phyloP scores from a whole-genome alignment of 768 basidiomycete genomes.

The Lactarius psammicola region DNA sequence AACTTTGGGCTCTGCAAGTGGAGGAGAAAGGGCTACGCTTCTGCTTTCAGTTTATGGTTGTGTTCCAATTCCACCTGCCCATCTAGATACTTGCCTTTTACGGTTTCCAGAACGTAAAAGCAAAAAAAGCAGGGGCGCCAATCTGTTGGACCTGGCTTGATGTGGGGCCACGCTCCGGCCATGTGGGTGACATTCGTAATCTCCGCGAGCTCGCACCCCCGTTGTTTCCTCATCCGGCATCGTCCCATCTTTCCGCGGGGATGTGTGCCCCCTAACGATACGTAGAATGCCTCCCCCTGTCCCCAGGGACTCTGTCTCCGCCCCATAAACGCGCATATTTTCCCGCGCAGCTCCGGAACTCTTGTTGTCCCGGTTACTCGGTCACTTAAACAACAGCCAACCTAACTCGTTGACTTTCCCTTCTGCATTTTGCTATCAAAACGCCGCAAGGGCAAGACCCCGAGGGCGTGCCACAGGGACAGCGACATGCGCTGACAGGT shows the following conservation, averaged over 20 bases:
- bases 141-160: conserved; percentile 5
- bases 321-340: background rate
- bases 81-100: conserved; percentile 18
- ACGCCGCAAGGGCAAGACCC: background rate
- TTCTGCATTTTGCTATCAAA: background rate
- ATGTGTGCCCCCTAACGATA: background rate
- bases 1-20: background rate
- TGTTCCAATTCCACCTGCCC: background rate
- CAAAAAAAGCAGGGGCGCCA: background rate
- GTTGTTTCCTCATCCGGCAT: background rate
- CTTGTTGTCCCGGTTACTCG: background rate
- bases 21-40: background rate
- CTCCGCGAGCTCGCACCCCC: conserved; percentile 25
- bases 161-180: conserved; percentile 23
- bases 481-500: background rate
- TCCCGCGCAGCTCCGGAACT: background rate
- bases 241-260: conserved; percentile 18
- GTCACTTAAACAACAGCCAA: background rate
- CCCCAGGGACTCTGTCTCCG: background rate
- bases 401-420: background rate
- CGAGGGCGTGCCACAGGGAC: background rate
- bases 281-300: background rate
- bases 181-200: conserved; percentile 24
- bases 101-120: background rate
- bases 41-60: conserved; percentile 9